Conservation (phyloP, 805 yeast genomes). For the Barnettozyma sp. region DNA sequence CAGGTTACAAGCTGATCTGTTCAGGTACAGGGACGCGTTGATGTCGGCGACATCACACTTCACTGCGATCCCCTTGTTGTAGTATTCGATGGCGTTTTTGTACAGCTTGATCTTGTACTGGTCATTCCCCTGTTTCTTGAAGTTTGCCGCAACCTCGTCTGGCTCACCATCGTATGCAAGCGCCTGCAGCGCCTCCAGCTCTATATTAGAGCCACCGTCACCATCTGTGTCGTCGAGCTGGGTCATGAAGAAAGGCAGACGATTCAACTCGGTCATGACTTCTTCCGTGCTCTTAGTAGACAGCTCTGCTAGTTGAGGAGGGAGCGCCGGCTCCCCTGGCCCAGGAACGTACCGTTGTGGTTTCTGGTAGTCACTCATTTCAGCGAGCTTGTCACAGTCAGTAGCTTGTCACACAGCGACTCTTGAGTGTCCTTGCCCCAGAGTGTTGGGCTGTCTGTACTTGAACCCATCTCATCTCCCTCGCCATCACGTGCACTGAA, state of each 20-base stretch:
- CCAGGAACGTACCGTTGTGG: conserved; percentile 39
- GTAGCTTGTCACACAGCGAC: no score
- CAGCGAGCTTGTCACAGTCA: no score
- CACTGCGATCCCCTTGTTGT: conserved; percentile 73
- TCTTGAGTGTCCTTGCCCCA: no score
- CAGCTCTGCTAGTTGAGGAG: conserved; percentile 71
- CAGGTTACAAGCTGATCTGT: conserved; percentile 88
- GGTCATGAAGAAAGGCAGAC: conserved; percentile 93
- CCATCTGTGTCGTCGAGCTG: conserved; percentile 71
- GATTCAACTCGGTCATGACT: conserved; percentile 67
- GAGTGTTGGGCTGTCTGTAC: no score
- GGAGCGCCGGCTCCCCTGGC: conserved; percentile 62
- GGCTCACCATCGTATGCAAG: conserved; percentile 95
- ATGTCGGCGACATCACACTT: conserved; percentile 51
- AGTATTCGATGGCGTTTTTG: conserved; percentile 68
- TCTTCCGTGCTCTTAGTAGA: conserved; percentile 65
- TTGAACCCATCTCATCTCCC: no score
- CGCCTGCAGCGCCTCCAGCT: conserved; percentile 83
- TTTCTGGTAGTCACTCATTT: conserved; percentile 18
- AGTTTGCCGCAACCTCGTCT: conserved; percentile 81
- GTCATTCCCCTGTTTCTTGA: conserved; percentile 91
- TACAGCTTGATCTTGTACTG: conserved; percentile 66
- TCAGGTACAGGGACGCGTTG: conserved; percentile 58
- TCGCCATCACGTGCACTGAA: no score
- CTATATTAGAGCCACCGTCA: conserved; percentile 64